Evolutionary conservation across 805 yeast species (phyloP).

Genomic region (Wickerhamomyces tratensis): DNA sequence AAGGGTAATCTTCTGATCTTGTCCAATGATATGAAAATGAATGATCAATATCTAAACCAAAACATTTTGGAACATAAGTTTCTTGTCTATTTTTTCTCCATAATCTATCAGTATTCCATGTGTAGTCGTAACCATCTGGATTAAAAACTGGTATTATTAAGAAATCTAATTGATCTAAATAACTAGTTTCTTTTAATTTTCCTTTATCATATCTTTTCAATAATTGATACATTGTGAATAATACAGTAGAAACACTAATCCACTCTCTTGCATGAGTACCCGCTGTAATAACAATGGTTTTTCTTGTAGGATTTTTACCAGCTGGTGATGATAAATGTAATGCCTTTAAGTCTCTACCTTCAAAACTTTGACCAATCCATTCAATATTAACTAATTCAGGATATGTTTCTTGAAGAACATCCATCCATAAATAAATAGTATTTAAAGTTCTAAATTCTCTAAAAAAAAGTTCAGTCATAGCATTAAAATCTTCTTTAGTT

Average conservation of each 20-base stretch:
- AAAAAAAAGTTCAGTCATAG: constrained; percentile 48
- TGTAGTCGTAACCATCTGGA: constrained; percentile 84
- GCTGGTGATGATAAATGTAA: constrained; percentile 49
- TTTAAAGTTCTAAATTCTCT: constrained; percentile 57
- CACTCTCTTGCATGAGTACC: constrained; percentile 91
- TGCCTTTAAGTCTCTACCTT: constrained; percentile 62
- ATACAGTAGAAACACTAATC: constrained; percentile 65
- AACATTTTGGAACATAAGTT: constrained; percentile 54
- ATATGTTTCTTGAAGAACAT: constrained; percentile 45
- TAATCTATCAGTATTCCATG: constrained; percentile 73
- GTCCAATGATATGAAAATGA: constrained; percentile 73
- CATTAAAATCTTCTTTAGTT: constrained; percentile 5
- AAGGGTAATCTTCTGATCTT: constrained; percentile 52
- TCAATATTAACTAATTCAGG: constrained; percentile 58
- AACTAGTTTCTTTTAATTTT: constrained; percentile 29
- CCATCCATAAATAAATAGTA: constrained; percentile 67
- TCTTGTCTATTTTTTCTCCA: constrained; percentile 89
- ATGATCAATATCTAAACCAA: constrained; percentile 82
- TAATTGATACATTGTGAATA: constrained; percentile 43
- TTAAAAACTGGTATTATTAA: constrained; percentile 76
- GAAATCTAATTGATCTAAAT: constrained; percentile 54
- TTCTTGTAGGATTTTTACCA: constrained; percentile 32
- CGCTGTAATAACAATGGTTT: constrained; percentile 68
- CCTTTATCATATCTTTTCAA: constrained; percentile 33
- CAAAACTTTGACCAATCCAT: constrained; percentile 65